Percentiles rank a stretch among this genome's conserved stretches.
phyloP scores from a whole-genome alignment of 768 basidiomycete species.

The Lentinus tigrinus region DNA sequence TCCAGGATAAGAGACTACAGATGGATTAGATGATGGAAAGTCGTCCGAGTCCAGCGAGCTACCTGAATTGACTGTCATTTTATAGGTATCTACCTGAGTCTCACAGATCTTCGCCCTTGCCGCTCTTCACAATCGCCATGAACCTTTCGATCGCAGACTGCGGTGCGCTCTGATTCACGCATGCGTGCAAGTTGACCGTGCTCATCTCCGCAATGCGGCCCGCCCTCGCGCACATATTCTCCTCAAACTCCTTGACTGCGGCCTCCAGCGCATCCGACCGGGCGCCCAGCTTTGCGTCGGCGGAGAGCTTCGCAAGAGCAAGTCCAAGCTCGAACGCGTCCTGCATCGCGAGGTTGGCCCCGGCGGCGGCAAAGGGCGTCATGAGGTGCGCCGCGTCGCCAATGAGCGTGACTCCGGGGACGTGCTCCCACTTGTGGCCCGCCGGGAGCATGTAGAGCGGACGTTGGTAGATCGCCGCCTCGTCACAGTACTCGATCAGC shows the following conservation, averaged over 20 bases:
- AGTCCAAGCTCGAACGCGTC: constrained; percentile 22
- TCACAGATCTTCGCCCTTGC: too few species aligned
- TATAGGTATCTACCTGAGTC: too few species aligned
- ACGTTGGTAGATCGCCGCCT: constrained; percentile 8
- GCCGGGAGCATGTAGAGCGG: constrained; percentile 13
- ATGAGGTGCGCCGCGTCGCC: constrained; percentile 38
- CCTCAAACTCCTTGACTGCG: constrained; percentile 2
- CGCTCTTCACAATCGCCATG: not conserved
- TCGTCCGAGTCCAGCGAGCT: too few species aligned
- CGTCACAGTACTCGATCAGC: constrained; percentile 1
- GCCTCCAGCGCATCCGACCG: not conserved
- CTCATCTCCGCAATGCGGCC: not conserved
- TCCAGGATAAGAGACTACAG: too few species aligned
- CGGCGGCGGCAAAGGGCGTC: constrained; percentile 37
- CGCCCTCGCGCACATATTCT: not conserved
- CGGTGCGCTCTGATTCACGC: constrained; percentile 6
- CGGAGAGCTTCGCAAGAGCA: constrained; percentile 1
- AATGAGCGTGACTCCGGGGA: constrained; percentile 1
- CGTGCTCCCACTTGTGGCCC: constrained; percentile 13
- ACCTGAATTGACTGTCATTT: too few species aligned
- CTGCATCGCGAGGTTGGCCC: constrained; percentile 35
- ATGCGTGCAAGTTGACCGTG: constrained; percentile 1
- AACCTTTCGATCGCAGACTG: constrained; percentile 1
- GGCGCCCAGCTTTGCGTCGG: not conserved
- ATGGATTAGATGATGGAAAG: too few species aligned